phyloP scores from a whole-genome alignment of 2,329 filamentous ascomycete species.

The Paracamarosporium sp. region DNA sequence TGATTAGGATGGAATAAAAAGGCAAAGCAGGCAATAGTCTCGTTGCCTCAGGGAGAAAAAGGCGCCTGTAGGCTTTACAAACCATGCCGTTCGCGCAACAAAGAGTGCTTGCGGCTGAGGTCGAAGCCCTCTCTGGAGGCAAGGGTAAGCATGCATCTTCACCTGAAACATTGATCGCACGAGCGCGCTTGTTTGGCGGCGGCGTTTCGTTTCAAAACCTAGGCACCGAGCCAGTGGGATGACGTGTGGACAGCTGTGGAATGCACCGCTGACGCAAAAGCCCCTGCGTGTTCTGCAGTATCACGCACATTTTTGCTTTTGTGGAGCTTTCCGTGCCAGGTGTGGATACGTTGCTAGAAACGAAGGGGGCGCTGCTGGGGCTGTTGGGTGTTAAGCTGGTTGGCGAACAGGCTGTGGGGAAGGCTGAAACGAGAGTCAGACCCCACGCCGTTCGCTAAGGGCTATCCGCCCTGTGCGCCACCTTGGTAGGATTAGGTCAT shows the following conservation, averaged over 20 bases:
- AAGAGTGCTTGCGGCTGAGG: conserved; percentile 6
- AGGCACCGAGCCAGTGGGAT: conserved; percentile 15
- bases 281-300: background rate
- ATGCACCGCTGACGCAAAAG: conserved; percentile 9
- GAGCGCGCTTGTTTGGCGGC: conserved; percentile 18
- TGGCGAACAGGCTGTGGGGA: conserved; percentile 8
- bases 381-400: background rate
- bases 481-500: background rate
- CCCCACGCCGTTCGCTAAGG: conserved; percentile 11
- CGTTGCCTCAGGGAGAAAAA: conserved; percentile 13
- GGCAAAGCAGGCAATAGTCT: background rate
- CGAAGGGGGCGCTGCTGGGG: background rate
- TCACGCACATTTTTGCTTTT: background rate
- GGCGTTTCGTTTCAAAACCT: conserved; percentile 30
- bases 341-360: background rate
- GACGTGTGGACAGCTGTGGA: conserved; percentile 9
- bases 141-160: conserved; percentile 29
- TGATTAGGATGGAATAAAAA: background rate
- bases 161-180: conserved; percentile 32
- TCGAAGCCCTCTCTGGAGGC: conserved; percentile 13
- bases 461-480: too few relatives aligned
- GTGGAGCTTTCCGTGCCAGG: background rate
- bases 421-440: conserved; percentile 21
- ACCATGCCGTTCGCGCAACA: conserved; percentile 9
- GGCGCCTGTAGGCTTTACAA: background rate